Conservation (phyloP, 1,139 yeast species). For the Hemisphaericaspora xylofermentans region DNA sequence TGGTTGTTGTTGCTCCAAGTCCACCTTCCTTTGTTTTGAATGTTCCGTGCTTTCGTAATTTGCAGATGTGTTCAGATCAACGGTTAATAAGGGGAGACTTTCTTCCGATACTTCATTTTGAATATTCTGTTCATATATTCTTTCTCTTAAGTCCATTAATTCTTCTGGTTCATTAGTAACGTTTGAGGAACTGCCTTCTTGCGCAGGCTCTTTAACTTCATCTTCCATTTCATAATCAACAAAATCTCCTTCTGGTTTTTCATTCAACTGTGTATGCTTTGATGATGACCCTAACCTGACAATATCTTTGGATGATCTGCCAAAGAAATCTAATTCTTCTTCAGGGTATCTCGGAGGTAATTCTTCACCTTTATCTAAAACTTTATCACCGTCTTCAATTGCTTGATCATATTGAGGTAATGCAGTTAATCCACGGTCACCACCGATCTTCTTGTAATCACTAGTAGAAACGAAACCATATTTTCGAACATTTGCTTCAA, state of each 20-base stretch:
- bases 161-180: constrained; percentile 42
- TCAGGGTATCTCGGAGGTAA: constrained; percentile 69
- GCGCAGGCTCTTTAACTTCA: constrained; percentile 16
- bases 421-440: constrained; percentile 46
- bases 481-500: constrained; percentile 91
- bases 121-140: constrained; percentile 35
- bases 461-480: constrained; percentile 83
- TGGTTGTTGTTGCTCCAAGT: constrained; percentile 1
- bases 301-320: constrained; percentile 32
- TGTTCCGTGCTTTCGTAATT: constrained; percentile 6
- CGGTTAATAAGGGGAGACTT: constrained; percentile 12
- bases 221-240: constrained; percentile 16
- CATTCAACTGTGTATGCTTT: constrained; percentile 16
- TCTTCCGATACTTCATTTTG: constrained; percentile 13
- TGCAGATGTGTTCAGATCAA: constrained; percentile 1
- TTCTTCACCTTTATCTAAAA: constrained; percentile 71
- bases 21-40: constrained; percentile 4
- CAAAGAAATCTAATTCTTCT: constrained; percentile 65
- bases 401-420: constrained; percentile 39
- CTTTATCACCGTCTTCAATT: constrained; percentile 34
- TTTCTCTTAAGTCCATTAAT: constrained; percentile 38
- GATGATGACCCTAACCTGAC: constrained; percentile 25
- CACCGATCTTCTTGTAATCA: constrained; percentile 38
- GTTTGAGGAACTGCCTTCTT: constrained; percentile 18
- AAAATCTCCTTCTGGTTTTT: constrained; percentile 14